A percentile compares a stretch with the other conserved stretches of the same genome.
Conservation (phyloP, 2,329 filamentous ascomycete genomes). For the Gremmenia infestans region DNA sequence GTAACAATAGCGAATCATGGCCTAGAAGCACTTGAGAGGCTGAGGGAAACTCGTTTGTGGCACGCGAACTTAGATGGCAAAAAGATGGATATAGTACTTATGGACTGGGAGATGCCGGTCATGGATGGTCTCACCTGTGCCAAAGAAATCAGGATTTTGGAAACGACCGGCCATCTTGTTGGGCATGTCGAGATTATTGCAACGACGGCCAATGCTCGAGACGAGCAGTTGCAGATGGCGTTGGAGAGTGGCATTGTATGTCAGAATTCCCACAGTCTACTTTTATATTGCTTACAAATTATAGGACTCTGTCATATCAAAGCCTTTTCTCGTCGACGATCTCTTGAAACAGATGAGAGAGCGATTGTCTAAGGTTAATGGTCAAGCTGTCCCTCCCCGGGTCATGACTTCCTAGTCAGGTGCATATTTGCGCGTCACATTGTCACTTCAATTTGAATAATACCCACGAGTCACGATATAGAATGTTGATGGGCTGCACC, state of each 20-base stretch:
- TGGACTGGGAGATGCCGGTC: conserved; percentile 75
- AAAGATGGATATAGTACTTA: conserved; percentile 57
- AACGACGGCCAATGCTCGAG: conserved; percentile 31
- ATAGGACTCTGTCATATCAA: conserved; percentile 22
- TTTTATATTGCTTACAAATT: conserved; percentile 35
- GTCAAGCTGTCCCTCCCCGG: background rate
- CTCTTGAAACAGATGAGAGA: conserved; percentile 21
- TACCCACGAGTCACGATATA: background rate
- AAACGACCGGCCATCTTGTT: conserved; percentile 47
- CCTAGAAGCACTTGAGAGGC: conserved; percentile 45
- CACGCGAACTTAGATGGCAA: conserved; percentile 6
- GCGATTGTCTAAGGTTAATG: conserved; percentile 7
- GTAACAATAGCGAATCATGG: conserved; percentile 52
- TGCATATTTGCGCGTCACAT: background rate
- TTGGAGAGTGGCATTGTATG: conserved; percentile 20
- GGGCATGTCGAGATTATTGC: conserved; percentile 36
- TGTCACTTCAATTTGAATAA: background rate
- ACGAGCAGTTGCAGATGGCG: conserved; percentile 24
- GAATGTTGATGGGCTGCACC: too few species aligned
- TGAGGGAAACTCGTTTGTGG: conserved; percentile 22
- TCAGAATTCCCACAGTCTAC: conserved; percentile 39
- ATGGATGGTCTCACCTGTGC: conserved; percentile 68
- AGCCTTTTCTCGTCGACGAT: conserved; percentile 21
- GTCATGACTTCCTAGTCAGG: background rate
- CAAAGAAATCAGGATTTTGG: conserved; percentile 54